A percentile compares a stretch with the other conserved stretches of the same genome.
Conservation (phyloP, 139 green algal genomes). For the Edaphochlamys debaryana region DNA sequence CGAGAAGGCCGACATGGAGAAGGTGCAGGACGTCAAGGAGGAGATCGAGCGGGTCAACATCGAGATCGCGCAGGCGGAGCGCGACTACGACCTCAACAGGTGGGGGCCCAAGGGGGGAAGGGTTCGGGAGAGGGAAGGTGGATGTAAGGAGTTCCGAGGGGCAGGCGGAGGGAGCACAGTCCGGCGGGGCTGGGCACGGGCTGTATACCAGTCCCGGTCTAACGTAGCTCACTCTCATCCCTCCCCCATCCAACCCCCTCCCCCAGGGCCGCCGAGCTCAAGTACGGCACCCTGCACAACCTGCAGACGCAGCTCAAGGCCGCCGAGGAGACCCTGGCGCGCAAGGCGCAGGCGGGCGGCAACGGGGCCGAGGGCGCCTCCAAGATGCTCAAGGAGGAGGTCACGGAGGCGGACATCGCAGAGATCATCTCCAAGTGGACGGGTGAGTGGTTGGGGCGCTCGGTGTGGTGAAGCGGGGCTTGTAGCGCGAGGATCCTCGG, state of each 20-base stretch:
- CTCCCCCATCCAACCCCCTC: not conserved
- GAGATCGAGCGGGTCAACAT: conserved; percentile 95
- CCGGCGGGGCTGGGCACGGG: no score
- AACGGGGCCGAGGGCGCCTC: no score
- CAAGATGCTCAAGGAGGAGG: conserved; percentile 94
- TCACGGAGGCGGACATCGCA: conserved; percentile 94
- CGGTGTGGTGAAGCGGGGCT: no score
- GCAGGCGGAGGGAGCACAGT: no score
- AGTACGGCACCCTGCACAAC: conserved; percentile 95
- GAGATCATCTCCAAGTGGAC: conserved; percentile 96
- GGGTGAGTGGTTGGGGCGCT: conserved; percentile 53
- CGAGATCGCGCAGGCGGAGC: conserved; percentile 83
- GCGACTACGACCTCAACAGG: conserved; percentile 95
- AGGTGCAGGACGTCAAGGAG: conserved; percentile 87
- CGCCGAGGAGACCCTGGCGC: conserved; percentile 71
- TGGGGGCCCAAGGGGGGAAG: no score
- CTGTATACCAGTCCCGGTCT: no score
- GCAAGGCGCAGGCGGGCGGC: conserved; percentile 52
- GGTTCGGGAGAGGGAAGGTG: no score
- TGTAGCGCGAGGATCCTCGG: no score
- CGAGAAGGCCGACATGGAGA: conserved; percentile 86
- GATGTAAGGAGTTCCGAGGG: no score
- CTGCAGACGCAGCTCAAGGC: conserved; percentile 89
- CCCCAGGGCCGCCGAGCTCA: conserved; percentile 92
- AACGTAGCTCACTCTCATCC: not conserved